A percentile compares a stretch with the other conserved stretches of the same genome.
phyloP scores from a whole-genome alignment of 495 filamentous ascomycete genomes.

The Massariosphaeria phaeospora region DNA sequence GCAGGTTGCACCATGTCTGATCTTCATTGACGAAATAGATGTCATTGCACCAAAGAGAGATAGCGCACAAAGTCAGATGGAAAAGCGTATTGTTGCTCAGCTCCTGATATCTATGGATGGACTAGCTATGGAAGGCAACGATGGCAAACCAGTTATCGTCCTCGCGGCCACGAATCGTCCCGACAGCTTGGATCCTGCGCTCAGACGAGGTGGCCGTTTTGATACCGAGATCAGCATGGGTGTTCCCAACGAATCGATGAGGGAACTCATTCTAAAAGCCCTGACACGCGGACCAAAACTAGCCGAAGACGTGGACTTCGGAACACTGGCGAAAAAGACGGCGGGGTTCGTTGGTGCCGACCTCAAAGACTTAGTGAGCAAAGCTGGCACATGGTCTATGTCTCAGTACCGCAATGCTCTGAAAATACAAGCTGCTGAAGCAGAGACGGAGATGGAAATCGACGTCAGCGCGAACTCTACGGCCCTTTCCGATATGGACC shows the following conservation, averaged over 20 bases:
- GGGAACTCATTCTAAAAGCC: slow-evolving; percentile 78
- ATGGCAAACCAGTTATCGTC: slow-evolving; percentile 86
- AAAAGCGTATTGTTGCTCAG: slow-evolving; percentile 91
- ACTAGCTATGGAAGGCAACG: slow-evolving; percentile 72
- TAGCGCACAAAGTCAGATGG: slow-evolving; percentile 94
- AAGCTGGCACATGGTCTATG: slow-evolving; percentile 64
- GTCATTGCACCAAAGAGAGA: slow-evolving; percentile 92
- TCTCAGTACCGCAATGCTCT: slow-evolving; percentile 38
- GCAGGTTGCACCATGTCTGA: slow-evolving; percentile 78
- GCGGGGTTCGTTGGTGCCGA: slow-evolving; percentile 97
- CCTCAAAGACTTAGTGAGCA: slow-evolving; percentile 48
- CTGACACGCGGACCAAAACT: slow-evolving; percentile 67
- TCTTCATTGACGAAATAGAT: slow-evolving; percentile 97
- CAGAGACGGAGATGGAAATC: slow-evolving; percentile 33
- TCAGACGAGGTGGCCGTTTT: slow-evolving; percentile 81
- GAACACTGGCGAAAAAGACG: slow-evolving; percentile 76
- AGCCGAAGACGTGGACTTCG: slow-evolving; percentile 69
- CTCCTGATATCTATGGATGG: slow-evolving; percentile 68
- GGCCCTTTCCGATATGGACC: slow-evolving; percentile 24
- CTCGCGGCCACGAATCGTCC: slow-evolving; percentile 91
- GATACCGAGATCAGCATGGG: slow-evolving; percentile 91
- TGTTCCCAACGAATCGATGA: slow-evolving; percentile 79
- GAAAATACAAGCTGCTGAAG: slow-evolving; percentile 33
- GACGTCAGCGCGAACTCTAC: slow-evolving; percentile 40
- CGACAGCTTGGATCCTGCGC: slow-evolving; percentile 80